Conservation (phyloP, 2,329 filamentous ascomycete species). For the Geosmithia morbida region DNA sequence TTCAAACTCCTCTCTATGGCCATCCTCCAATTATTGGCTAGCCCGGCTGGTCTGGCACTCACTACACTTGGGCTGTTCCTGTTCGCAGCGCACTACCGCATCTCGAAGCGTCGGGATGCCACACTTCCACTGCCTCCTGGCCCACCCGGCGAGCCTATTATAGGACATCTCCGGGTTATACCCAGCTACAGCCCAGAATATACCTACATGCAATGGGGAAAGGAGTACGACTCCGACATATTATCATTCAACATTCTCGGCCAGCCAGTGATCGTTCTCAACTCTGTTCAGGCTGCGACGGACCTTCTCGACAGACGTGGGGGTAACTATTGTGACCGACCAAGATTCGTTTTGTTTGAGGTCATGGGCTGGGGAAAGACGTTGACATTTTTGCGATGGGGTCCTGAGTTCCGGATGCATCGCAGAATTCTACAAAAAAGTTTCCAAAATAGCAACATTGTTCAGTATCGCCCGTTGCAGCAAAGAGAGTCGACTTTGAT, state of each 20-base stretch:
- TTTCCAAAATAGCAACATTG: slow-evolving; percentile 23
- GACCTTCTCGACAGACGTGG: slow-evolving; percentile 30
- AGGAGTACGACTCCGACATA: slow-evolving; percentile 31
- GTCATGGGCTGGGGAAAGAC: slow-evolving; percentile 31
- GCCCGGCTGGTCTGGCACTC: background rate
- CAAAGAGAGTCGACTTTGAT: slow-evolving; percentile 15
- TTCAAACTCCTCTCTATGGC: background rate
- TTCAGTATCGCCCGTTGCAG: slow-evolving; percentile 18
- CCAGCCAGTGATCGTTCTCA: slow-evolving; percentile 24
- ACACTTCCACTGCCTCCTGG: slow-evolving; percentile 13
- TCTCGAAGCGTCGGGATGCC: background rate
- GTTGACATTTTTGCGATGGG: slow-evolving; percentile 27
- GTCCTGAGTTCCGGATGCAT: slow-evolving; percentile 25
- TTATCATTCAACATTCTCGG: slow-evolving; percentile 18
- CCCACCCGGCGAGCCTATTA: slow-evolving; percentile 19
- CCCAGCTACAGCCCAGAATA: slow-evolving; percentile 17
- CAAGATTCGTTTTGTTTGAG: slow-evolving; percentile 26
- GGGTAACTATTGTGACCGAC: slow-evolving; percentile 27
- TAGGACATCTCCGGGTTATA: slow-evolving; percentile 28
- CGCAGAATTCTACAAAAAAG: slow-evolving; percentile 25
- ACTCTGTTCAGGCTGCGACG: slow-evolving; percentile 23
- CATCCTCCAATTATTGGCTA: background rate
- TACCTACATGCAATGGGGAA: slow-evolving; percentile 13
- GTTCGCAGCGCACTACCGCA: background rate
- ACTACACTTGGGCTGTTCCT: background rate